Conservation (phyloP, 2,329 filamentous ascomycete genomes). For the Plectosphaerella cucumerina region DNA sequence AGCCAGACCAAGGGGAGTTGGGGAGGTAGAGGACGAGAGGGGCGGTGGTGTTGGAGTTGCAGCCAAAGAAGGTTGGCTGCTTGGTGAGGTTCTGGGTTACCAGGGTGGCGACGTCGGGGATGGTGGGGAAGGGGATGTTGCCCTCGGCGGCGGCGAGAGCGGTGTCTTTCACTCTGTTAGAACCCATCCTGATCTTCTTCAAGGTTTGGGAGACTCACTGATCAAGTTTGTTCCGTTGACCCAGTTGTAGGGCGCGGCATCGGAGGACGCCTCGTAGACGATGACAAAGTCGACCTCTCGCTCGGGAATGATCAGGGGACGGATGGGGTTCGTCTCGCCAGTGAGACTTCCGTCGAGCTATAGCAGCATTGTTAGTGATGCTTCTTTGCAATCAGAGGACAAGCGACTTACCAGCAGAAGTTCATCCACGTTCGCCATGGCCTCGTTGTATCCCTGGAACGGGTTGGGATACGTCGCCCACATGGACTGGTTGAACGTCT, state of each 20-base stretch:
- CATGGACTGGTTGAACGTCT: constrained; percentile 23
- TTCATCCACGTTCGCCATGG: constrained; percentile 18
- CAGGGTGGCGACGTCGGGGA: constrained; percentile 53
- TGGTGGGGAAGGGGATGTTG: constrained; percentile 52
- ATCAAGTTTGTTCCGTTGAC: constrained; percentile 57
- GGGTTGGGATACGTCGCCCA: constrained; percentile 26
- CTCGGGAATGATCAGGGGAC: constrained; percentile 48
- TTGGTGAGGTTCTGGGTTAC: constrained; percentile 54
- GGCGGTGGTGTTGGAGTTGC: constrained; percentile 44
- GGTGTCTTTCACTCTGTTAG: constrained; percentile 48
- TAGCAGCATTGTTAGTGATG: constrained; percentile 28
- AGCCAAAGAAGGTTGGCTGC: constrained; percentile 61
- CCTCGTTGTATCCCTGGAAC: constrained; percentile 20
- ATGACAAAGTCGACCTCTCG: constrained; percentile 61
- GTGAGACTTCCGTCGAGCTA: constrained; percentile 80
- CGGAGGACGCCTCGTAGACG: constrained; percentile 60
- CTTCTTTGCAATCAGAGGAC: too few relatives aligned
- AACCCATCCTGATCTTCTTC: background rate
- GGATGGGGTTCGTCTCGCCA: constrained; percentile 72
- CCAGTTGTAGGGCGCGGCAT: constrained; percentile 52
- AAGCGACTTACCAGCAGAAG: constrained; percentile 38
- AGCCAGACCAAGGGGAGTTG: constrained; percentile 72
- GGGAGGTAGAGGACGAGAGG: constrained; percentile 86
- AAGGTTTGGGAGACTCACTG: constrained; percentile 7
- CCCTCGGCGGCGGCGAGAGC: constrained; percentile 42